phyloP scores from a whole-genome alignment of 371 early-diverging fungal species.

The Entomophthora muscae region DNA sequence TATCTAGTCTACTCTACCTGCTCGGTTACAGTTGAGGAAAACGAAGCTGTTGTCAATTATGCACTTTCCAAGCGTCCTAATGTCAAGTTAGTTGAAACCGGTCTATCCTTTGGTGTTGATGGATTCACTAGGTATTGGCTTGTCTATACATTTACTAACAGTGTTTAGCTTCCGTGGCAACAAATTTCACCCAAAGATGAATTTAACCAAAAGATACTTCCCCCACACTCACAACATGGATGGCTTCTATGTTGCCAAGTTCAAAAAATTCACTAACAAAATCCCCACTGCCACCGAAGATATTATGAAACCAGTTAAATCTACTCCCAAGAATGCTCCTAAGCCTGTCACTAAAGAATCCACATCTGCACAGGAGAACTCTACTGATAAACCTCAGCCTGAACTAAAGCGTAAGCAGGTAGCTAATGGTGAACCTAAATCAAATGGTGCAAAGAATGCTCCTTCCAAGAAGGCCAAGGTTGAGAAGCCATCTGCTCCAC shows the following conservation, averaged over 20 bases:
- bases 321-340: not conserved
- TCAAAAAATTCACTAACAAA: slow-evolving; percentile 74
- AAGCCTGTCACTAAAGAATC: not conserved
- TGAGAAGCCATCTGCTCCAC: not conserved
- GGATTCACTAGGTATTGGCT: slow-evolving; percentile 28
- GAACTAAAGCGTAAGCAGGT: not conserved
- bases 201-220: slow-evolving; percentile 83
- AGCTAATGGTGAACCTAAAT: not conserved
- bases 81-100: slow-evolving; percentile 77
- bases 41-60: slow-evolving; percentile 97
- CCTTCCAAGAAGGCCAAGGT: not conserved
- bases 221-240: slow-evolving; percentile 99
- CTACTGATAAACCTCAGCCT: not conserved
- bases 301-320: not conserved
- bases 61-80: slow-evolving; percentile 87
- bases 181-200: slow-evolving; percentile 70
- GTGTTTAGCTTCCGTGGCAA: slow-evolving; percentile 60
- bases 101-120: slow-evolving; percentile 81
- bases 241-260: slow-evolving; percentile 98
- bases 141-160: not conserved
- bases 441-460: not conserved
- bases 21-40: slow-evolving; percentile 97
- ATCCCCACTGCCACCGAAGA: slow-evolving; percentile 15
- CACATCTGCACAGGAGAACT: not conserved
- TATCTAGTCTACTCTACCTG: slow-evolving; percentile 98